Percentiles rank a stretch among this genome's conserved stretches.
phyloP scores from a whole-genome alignment of 768 basidiomycete species.

The Xerocomellus amylosporus region DNA sequence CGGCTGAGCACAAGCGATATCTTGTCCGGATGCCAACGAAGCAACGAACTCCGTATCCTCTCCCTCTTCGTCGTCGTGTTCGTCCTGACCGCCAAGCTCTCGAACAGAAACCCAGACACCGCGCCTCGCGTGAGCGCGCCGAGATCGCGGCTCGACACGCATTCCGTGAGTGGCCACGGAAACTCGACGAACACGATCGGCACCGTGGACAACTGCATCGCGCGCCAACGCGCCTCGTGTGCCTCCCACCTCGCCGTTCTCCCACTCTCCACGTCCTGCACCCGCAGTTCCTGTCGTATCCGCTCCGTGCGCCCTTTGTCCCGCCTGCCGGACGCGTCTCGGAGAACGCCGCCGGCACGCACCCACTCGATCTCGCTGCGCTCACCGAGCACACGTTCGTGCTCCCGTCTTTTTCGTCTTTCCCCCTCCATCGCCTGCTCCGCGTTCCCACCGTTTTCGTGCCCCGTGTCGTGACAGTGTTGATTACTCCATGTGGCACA shows the following conservation, averaged over 20 bases:
- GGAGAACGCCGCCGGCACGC: conserved; percentile 52
- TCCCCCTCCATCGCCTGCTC: conserved; percentile 12
- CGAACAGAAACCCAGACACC: conserved; percentile 52
- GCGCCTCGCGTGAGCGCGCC: conserved; percentile 36
- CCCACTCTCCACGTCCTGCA: conserved; percentile 42
- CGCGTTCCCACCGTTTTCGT: background rate
- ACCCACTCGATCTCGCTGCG: conserved; percentile 60
- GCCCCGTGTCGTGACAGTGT: background rate
- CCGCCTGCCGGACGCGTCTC: conserved; percentile 47
- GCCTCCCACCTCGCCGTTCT: conserved; percentile 45
- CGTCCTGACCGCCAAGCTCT: conserved; percentile 41
- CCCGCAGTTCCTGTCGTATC: conserved; percentile 45
- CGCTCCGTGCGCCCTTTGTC: conserved; percentile 50
- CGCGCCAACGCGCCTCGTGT: conserved; percentile 54
- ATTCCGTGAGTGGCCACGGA: conserved; percentile 55
- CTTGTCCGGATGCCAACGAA: conserved; percentile 73
- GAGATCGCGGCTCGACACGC: conserved; percentile 19
- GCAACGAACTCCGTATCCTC: conserved; percentile 53
- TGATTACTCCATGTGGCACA: conserved; percentile 1
- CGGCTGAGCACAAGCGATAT: conserved; percentile 42
- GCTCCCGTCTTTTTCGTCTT: conserved; percentile 21
- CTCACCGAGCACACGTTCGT: conserved; percentile 43
- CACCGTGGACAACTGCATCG: conserved; percentile 31
- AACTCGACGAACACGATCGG: conserved; percentile 48
- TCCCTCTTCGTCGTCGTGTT: conserved; percentile 46